Evolutionary conservation across 495 filamentous ascomycete genomes (phyloP).

Genomic region (Xylaria castorea): DNA sequence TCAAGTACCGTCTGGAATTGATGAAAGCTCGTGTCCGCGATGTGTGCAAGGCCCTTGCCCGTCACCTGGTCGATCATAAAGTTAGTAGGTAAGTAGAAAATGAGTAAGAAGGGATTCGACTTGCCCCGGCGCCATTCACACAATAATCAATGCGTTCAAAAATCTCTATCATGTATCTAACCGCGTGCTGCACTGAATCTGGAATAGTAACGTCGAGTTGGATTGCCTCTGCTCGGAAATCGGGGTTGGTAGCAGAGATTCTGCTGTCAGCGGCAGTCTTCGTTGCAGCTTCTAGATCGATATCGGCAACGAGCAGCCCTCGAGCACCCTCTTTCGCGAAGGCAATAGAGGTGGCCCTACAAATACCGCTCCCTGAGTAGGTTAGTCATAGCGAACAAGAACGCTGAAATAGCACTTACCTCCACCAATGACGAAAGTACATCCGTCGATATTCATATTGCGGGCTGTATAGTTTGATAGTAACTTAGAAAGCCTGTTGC

Average conservation of each 20-base stretch:
- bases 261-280: slow-evolving; percentile 35
- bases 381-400: neutral
- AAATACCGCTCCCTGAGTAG: slow-evolving; percentile 34
- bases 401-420: neutral
- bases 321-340: slow-evolving; percentile 42
- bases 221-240: slow-evolving; percentile 34
- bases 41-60: neutral
- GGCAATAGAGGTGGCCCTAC: slow-evolving; percentile 34
- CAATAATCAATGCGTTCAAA: slow-evolving; percentile 21
- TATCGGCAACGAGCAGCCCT: slow-evolving; percentile 45
- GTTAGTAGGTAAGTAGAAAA: too few relatives aligned
- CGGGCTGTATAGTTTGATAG: too few relatives aligned
- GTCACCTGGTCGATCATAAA: too few relatives aligned
- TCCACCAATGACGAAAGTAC: neutral
- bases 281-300: slow-evolving; percentile 35
- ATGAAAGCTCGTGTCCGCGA: neutral
- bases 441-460: neutral
- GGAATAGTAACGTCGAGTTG: slow-evolving; percentile 40
- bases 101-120: neutral
- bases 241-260: slow-evolving; percentile 34
- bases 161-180: slow-evolving; percentile 16
- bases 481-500: too few relatives aligned
- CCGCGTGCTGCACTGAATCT: slow-evolving; percentile 37
- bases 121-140: slow-evolving; percentile 16
- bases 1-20: slow-evolving; percentile 15